Conservation (phyloP, 495 filamentous ascomycete genomes). For the Arthonia radiata region DNA sequence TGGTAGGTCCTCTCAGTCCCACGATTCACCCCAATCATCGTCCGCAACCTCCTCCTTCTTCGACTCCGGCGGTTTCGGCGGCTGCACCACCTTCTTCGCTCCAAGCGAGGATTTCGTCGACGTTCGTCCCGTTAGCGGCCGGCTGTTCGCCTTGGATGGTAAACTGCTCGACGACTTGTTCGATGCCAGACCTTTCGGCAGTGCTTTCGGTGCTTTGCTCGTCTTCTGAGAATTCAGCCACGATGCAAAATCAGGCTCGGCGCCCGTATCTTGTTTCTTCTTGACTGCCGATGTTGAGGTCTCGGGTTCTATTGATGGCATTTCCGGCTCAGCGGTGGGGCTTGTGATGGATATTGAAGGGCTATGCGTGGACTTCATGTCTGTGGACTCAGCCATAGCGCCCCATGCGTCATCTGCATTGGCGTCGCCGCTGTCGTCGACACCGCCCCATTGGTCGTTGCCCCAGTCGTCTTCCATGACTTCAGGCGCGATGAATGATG, state of each 20-base stretch:
- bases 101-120: too few species aligned
- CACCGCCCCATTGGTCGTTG: slow-evolving; percentile 32
- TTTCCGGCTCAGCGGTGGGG: slow-evolving; percentile 9
- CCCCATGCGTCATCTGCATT: slow-evolving; percentile 16
- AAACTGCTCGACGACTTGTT: slow-evolving; percentile 9
- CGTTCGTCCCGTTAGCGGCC: slow-evolving; percentile 11
- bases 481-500: slow-evolving; percentile 17
- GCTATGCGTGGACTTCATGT: slow-evolving; percentile 6
- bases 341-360: slow-evolving; percentile 1
- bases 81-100: too few species aligned
- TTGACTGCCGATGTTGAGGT: slow-evolving; percentile 13
- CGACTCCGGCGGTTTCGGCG: slow-evolving; percentile 26
- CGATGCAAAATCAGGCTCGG: slow-evolving; percentile 80
- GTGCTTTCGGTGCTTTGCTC: slow-evolving; percentile 37
- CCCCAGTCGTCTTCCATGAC: slow-evolving; percentile 25
- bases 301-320: slow-evolving; percentile 9
- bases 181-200: slow-evolving; percentile 59
- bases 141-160: slow-evolving; percentile 7
- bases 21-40: slow-evolving; percentile 45
- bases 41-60: slow-evolving; percentile 30
- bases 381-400: slow-evolving; percentile 5
- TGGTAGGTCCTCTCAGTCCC: slow-evolving; percentile 16
- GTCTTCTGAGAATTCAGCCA: slow-evolving; percentile 69
- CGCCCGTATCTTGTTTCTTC: slow-evolving; percentile 49
- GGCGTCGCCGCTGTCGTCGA: slow-evolving; percentile 19